phyloP scores from a whole-genome alignment of 192 early-diverging fungal genomes.

The Ambispora gerdemannii region DNA sequence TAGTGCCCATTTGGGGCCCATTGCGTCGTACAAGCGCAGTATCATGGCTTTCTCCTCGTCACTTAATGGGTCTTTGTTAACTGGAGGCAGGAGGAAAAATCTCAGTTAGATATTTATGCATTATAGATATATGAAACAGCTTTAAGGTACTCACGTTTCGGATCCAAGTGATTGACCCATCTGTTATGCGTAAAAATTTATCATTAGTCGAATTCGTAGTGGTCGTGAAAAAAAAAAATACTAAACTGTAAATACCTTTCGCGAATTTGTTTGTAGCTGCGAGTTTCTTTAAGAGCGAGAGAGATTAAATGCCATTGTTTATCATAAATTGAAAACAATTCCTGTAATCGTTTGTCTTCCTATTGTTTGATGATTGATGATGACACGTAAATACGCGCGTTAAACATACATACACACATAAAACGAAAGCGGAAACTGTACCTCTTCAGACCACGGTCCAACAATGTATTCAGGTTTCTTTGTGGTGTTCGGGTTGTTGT shows the following conservation, averaged over 20 bases:
- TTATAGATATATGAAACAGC: no score
- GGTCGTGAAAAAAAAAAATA: no score
- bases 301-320: neutral
- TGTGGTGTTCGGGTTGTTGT: no score
- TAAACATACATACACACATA: no score
- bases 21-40: neutral
- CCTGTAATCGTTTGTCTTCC: neutral
- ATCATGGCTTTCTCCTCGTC: neutral
- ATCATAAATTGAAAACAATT: conserved; percentile 1
- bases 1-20: neutral
- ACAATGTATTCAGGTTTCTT: neutral
- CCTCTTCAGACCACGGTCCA: neutral
- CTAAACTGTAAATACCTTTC: no score
- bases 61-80: conserved; percentile 5
- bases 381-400: no score
- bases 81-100: neutral
- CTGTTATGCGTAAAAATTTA: neutral
- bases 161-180: conserved; percentile 7
- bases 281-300: neutral
- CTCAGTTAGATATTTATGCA: neutral
- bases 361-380: no score
- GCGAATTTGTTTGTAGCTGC: neutral
- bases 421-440: neutral
- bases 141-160: neutral
- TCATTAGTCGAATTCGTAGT: neutral